A percentile compares a stretch with the other conserved stretches of the same genome.
These are phyloP conservation scores for Geosmithia flava DNA, from an alignment of 2,329 filamentous ascomycete genomes.

Conservation along the genomic window DNA sequence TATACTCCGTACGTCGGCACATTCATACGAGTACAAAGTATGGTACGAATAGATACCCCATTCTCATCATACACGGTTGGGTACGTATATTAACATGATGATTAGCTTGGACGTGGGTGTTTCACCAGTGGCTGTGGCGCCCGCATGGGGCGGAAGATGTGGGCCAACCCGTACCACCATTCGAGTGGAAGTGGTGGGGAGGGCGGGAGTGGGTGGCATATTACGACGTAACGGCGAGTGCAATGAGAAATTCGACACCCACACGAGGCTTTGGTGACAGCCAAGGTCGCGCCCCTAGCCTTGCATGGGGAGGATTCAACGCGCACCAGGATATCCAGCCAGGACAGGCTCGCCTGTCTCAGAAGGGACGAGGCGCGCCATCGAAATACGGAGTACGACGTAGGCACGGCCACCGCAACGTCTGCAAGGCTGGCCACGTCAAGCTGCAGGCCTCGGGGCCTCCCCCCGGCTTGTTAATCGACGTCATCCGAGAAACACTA, in stretches of 20 bases:
- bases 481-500: not conserved
- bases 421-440: not conserved
- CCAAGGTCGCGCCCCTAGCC: not conserved
- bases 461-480: not conserved
- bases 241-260: not conserved
- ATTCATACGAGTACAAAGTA: too few relatives aligned
- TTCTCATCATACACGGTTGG: not conserved
- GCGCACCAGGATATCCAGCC: not conserved
- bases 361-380: not conserved
- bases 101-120: conserved; percentile 18
- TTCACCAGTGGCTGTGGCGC: conserved; percentile 35
- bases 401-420: not conserved
- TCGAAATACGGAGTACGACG: not conserved
- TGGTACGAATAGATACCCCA: too few relatives aligned
- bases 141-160: conserved; percentile 9
- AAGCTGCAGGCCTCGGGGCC: not conserved
- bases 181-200: not conserved
- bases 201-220: not conserved
- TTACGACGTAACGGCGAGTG: not conserved
- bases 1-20: too few relatives aligned
- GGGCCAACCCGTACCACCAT: not conserved
- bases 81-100: not conserved
- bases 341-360: not conserved
- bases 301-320: not conserved
- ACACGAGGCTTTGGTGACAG: not conserved